Conservation (phyloP, 176 grass and related monocot species). For the Pontederia paniculata region DNA sequence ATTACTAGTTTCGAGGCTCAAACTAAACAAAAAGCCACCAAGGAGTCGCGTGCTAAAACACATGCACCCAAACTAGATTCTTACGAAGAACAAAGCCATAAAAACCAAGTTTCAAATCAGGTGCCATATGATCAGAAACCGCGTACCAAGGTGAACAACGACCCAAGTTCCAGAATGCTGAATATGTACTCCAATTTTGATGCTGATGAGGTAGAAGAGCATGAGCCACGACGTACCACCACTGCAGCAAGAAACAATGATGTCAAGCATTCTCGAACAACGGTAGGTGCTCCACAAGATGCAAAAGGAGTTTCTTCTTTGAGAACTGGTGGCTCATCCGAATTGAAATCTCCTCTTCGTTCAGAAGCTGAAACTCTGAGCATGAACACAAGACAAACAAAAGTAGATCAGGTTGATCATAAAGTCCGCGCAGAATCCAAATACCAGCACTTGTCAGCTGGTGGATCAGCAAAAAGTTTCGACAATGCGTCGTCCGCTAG, state of each 20-base stretch:
- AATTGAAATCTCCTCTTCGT: neutral
- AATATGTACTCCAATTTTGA: slow-evolving; percentile 37
- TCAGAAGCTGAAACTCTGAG: neutral
- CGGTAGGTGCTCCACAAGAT: slow-evolving; percentile 27
- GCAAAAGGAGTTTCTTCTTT: slow-evolving; percentile 14
- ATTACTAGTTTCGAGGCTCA: neutral
- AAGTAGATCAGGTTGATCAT: too few relatives aligned
- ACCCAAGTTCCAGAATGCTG: slow-evolving; percentile 22
- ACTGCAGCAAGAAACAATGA: slow-evolving; percentile 25
- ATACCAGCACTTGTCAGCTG: neutral
- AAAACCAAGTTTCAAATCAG: slow-evolving; percentile 22
- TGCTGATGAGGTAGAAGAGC: slow-evolving; percentile 31
- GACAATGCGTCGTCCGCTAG: neutral
- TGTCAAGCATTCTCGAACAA: slow-evolving; percentile 45
- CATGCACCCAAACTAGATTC: neutral
- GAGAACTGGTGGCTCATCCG: neutral
- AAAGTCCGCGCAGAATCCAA: neutral
- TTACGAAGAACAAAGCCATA: neutral
- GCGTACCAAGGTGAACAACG: slow-evolving; percentile 11
- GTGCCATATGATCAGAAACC: slow-evolving; percentile 16
- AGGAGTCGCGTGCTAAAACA: neutral
- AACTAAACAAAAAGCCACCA: neutral
- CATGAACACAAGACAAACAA: neutral
- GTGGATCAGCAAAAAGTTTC: slow-evolving; percentile 14
- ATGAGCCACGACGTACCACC: slow-evolving; percentile 9